Percentiles rank a stretch among this genome's conserved stretches.
These are phyloP conservation scores for Lasiodiplodia citricola DNA, from an alignment of 2,329 filamentous ascomycete species.

Conservation along the genomic window DNA sequence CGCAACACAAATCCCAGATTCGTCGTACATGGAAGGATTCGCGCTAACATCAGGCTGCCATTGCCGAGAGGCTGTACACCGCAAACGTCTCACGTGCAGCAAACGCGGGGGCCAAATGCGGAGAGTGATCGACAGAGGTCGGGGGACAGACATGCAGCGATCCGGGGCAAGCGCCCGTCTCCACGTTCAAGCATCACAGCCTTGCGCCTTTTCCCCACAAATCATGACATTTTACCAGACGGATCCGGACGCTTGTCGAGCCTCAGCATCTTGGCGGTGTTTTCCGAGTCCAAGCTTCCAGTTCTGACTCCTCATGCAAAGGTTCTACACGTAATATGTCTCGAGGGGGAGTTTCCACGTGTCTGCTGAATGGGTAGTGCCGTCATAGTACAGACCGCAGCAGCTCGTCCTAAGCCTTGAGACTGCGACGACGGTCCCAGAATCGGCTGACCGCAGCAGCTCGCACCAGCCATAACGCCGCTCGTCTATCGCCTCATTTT, in stretches of 20 bases:
- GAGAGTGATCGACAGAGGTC: slow-evolving; percentile 4
- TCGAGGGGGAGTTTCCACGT: background rate
- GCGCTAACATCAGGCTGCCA: slow-evolving; percentile 10
- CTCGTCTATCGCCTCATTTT: background rate
- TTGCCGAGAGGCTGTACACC: slow-evolving; percentile 12
- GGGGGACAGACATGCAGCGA: background rate
- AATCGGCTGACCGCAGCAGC: slow-evolving; percentile 19
- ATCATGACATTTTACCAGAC: background rate
- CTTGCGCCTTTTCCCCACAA: background rate
- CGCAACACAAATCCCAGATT: background rate
- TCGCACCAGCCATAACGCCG: slow-evolving; percentile 13
- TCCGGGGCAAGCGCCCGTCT: slow-evolving; percentile 8
- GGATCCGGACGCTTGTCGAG: no score
- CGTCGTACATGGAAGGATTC: slow-evolving; percentile 15
- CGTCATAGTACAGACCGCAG: slow-evolving; percentile 3
- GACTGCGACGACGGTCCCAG: background rate
- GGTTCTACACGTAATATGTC: background rate
- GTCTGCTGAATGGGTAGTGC: background rate
- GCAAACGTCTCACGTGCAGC: slow-evolving; percentile 10
- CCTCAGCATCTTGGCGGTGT: background rate
- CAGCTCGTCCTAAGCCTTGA: background rate
- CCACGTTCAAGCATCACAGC: slow-evolving; percentile 4
- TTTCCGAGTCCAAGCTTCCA: background rate
- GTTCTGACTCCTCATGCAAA: background rate
- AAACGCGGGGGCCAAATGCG: background rate